These are phyloP conservation scores for Botryotinia globosa DNA, from an alignment of 2,329 filamentous ascomycete genomes.

Conservation along the genomic window DNA sequence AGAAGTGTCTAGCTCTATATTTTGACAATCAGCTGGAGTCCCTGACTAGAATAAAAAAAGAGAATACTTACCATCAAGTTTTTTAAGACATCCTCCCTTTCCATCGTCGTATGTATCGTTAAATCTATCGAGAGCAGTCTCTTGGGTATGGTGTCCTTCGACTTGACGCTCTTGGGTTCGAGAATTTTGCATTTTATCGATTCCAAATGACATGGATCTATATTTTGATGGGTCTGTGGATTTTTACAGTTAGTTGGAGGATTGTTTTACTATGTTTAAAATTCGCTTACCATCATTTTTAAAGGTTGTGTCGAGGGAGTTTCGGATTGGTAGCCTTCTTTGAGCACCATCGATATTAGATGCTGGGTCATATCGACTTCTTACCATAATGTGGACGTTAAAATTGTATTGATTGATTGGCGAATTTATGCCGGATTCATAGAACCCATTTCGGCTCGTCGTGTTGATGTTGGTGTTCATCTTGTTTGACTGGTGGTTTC, in stretches of 20 bases:
- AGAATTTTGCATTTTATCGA: too few relatives aligned
- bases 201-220: too few relatives aligned
- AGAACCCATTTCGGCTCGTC: not conserved
- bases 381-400: not conserved
- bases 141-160: too few relatives aligned
- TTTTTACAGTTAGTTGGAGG: fast-evolving
- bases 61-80: too few relatives aligned
- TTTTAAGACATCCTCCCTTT: too few relatives aligned
- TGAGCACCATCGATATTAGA: not conserved
- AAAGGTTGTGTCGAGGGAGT: not conserved
- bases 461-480: not conserved
- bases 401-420: not conserved
- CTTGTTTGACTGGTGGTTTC: not conserved
- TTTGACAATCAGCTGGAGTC: too few relatives aligned
- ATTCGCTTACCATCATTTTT: not conserved
- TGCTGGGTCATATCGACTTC: not conserved
- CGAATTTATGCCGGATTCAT: not conserved
- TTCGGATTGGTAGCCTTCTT: not conserved
- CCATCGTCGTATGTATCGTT: too few relatives aligned
- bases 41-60: too few relatives aligned
- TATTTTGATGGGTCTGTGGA: too few relatives aligned
- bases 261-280: fast-evolving
- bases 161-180: too few relatives aligned
- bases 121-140: too few relatives aligned
- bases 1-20: too few relatives aligned